Evolutionary conservation across 805 yeast genomes (phyloP).

Genomic region (Suhomyces tanzawaensis): DNA sequence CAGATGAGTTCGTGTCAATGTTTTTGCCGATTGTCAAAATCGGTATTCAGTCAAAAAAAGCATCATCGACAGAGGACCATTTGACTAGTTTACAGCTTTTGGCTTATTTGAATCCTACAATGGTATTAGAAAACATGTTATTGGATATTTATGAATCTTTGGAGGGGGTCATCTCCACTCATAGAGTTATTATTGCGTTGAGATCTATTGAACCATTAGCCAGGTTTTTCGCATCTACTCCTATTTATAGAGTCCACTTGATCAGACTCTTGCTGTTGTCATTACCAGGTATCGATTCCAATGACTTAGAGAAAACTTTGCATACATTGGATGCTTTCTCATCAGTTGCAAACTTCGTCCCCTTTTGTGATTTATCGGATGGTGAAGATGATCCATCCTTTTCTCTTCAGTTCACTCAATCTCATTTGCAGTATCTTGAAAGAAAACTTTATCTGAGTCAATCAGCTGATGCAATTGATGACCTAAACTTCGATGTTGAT

Average conservation of each 20-base stretch:
- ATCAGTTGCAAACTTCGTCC: conserved; percentile 67
- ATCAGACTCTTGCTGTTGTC: conserved; percentile 68
- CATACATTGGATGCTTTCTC: conserved; percentile 68
- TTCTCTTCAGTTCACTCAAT: conserved; percentile 57
- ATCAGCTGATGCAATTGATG: conserved; percentile 12
- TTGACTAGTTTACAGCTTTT: conserved; percentile 60
- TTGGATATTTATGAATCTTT: conserved; percentile 77
- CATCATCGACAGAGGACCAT: conserved; percentile 53
- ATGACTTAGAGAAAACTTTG: conserved; percentile 74
- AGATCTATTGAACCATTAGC: conserved; percentile 63
- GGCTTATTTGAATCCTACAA: conserved; percentile 57
- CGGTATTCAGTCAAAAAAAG: conserved; percentile 78
- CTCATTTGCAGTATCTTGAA: conserved; percentile 58
- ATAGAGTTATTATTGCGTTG: conserved; percentile 72
- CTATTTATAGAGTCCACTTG: conserved; percentile 71
- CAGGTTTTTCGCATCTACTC: conserved; percentile 61
- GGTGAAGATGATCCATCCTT: conserved; percentile 37
- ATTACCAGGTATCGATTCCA: conserved; percentile 82
- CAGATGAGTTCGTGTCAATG: conserved; percentile 44
- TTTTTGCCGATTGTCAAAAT: conserved; percentile 55
- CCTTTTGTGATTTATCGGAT: conserved; percentile 59
- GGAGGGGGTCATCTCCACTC: conserved; percentile 69
- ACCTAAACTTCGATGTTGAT: conserved; percentile 35
- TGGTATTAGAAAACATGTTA: conserved; percentile 52
- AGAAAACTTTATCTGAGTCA: conserved; percentile 31